These are phyloP conservation scores for Cercis canadensis DNA, from an alignment of 306 rosid genomes.

Conservation along the genomic window DNA sequence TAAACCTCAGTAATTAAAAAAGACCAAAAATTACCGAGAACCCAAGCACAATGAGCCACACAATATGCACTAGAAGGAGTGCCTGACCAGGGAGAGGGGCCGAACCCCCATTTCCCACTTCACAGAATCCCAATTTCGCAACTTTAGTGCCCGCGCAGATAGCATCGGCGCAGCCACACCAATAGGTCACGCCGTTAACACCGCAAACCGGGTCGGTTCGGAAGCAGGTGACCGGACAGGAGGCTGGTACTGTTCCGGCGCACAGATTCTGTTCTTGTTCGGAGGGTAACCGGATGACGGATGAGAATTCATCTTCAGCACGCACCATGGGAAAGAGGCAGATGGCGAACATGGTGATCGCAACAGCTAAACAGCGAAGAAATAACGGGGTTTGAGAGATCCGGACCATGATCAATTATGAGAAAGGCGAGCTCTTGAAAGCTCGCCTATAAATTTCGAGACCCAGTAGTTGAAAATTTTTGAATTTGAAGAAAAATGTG, in stretches of 20 bases:
- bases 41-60: constrained; percentile 82
- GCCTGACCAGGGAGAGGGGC: constrained; percentile 86
- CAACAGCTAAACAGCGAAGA: constrained; percentile 6
- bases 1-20: constrained; percentile 42
- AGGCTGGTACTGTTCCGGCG: constrained; percentile 22
- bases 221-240: constrained; percentile 83
- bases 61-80: constrained; percentile 79
- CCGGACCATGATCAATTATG: constrained; percentile 36
- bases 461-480: background rate
- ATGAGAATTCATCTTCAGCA: constrained; percentile 36
- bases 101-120: constrained; percentile 76
- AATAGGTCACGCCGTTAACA: constrained; percentile 80
- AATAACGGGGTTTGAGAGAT: constrained; percentile 34
- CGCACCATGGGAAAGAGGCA: constrained; percentile 40
- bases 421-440: constrained; percentile 45
- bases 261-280: constrained; percentile 49
- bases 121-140: constrained; percentile 74
- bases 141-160: constrained; percentile 72
- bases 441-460: constrained; percentile 32
- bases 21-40: constrained; percentile 80
- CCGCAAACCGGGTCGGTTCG: constrained; percentile 93
- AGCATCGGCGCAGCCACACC: constrained; percentile 95
- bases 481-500: background rate
- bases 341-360: constrained; percentile 36
- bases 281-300: constrained; percentile 53